Evolutionary conservation across 2,329 filamentous ascomycete genomes (phyloP).

Genomic region (Diaporthe capsici): DNA sequence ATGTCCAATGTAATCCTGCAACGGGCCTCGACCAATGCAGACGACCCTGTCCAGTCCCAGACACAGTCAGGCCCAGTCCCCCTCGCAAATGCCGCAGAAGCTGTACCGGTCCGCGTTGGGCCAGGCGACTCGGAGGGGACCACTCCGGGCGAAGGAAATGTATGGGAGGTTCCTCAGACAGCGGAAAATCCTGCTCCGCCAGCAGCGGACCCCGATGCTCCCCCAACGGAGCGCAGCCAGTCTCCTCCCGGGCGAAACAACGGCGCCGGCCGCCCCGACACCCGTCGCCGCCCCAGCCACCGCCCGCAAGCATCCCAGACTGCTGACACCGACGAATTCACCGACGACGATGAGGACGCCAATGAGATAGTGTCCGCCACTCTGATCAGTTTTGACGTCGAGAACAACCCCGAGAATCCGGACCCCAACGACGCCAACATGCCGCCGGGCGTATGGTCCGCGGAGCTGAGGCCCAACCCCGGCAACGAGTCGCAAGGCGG

Average conservation of each 20-base stretch:
- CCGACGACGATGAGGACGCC: constrained; percentile 69
- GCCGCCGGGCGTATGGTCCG: constrained; percentile 69
- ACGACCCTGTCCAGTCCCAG: constrained; percentile 24
- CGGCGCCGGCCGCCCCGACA: constrained; percentile 18
- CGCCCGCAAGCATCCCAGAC: constrained; percentile 30
- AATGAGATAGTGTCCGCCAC: constrained; percentile 67
- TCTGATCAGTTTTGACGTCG: constrained; percentile 73
- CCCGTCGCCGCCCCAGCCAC: constrained; percentile 36
- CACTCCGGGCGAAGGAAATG: constrained; percentile 15
- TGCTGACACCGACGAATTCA: constrained; percentile 60
- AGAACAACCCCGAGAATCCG: constrained; percentile 66
- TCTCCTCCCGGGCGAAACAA: constrained; percentile 27
- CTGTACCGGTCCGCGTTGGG: constrained; percentile 1
- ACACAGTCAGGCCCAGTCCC: constrained; percentile 13
- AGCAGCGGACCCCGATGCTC: not conserved
- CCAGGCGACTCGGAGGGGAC: constrained; percentile 10
- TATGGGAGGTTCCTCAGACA: constrained; percentile 31
- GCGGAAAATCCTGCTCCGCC: constrained; percentile 5
- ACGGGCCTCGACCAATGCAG: constrained; percentile 18
- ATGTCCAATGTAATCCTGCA: constrained; percentile 14
- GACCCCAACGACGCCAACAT: constrained; percentile 50
- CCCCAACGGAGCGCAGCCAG: constrained; percentile 17
- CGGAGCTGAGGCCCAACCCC: constrained; percentile 68
- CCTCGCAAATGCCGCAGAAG: constrained; percentile 11
- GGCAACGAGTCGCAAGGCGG: constrained; percentile 41